Conservation (phyloP, 805 yeast species). For the Wickerhamomyces ciferrii region DNA sequence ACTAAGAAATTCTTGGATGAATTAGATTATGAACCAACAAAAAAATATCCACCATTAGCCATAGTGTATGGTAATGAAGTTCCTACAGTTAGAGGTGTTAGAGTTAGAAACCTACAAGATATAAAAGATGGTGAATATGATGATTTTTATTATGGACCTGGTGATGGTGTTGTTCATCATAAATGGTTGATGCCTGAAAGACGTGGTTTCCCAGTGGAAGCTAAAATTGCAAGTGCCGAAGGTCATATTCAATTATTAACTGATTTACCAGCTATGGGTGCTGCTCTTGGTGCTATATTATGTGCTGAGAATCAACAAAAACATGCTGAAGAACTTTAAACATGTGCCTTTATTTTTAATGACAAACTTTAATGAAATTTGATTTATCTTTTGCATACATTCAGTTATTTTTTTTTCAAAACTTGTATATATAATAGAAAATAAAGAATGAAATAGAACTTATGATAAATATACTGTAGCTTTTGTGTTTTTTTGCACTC, state of each 20-base stretch:
- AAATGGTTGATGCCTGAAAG: conserved; percentile 77
- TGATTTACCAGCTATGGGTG: conserved; percentile 67
- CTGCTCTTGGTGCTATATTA: conserved; percentile 59
- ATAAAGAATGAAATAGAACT: no score
- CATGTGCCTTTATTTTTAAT: conserved; percentile 8
- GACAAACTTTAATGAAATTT: not conserved
- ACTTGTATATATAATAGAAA: no score
- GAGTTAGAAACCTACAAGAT: conserved; percentile 56
- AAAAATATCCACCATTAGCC: conserved; percentile 77
- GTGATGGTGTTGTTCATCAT: conserved; percentile 90
- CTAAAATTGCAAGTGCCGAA: conserved; percentile 52
- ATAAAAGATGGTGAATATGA: conserved; percentile 68
- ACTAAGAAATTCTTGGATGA: conserved; percentile 55
- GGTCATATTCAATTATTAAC: conserved; percentile 83
- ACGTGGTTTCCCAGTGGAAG: conserved; percentile 68
- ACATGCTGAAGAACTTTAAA: conserved; percentile 24
- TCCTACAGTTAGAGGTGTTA: conserved; percentile 81
- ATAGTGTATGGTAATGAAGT: conserved; percentile 75
- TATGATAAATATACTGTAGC: no score
- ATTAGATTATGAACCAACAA: conserved; percentile 45
- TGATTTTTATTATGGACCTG: conserved; percentile 80
- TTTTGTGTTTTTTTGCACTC: no score
- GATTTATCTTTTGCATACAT: not conserved
- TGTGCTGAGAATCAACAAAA: conserved; percentile 28
- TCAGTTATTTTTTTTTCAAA: no score